Evolutionary conservation across 2,329 filamentous ascomycete species (phyloP), one percentile per base, ranked within the genome.

Genomic region (Juglanconis sp.): DNA sequence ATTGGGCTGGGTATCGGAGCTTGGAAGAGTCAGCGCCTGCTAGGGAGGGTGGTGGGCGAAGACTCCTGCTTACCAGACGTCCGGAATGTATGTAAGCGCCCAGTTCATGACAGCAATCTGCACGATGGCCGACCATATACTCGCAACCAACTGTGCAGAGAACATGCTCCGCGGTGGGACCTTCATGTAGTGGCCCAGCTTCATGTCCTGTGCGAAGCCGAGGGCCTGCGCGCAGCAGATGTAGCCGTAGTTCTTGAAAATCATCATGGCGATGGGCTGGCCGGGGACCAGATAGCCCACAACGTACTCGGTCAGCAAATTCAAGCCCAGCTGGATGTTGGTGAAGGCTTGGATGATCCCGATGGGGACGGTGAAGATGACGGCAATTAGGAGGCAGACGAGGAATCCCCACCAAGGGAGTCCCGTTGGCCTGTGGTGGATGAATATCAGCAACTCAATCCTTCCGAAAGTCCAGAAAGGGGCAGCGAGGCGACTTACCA

Each of bases 181-280:
- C 72, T 82, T 83, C 84, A 88, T 88, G 74, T 90, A 90, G 70
- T 89, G 87, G 24, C 83, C 87, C 2, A 88, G 78, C 70, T 88
- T 89, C 66, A 89, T 78, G 65, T 89, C 87, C 69, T 87, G 83
- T 5, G 80, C 77, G 70, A 89, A 89, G 70, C 83, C 86, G 53
- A 88, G 76, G 0, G 84, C 87, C 70, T 89, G 85, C 15, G 78
- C 78, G 84, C 89, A 88, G 73, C 80, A 85, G 59, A 89, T 83
- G 69, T 88, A 89, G 54, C 87, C 86, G 67, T 88, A 91, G 63
- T 87, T 89, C 73, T 90, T 90, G 77, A 91, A 91, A 75, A 91
- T 81, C 87, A 91, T 91, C 81, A 90, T 87, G 52, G 87, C 87
- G 62, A 91, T 78, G 1, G 88, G 88, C 3, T 81, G 81, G 32